phyloP scores from a whole-genome alignment of 495 filamentous ascomycete genomes.

The Trichoderma erinaceum region DNA sequence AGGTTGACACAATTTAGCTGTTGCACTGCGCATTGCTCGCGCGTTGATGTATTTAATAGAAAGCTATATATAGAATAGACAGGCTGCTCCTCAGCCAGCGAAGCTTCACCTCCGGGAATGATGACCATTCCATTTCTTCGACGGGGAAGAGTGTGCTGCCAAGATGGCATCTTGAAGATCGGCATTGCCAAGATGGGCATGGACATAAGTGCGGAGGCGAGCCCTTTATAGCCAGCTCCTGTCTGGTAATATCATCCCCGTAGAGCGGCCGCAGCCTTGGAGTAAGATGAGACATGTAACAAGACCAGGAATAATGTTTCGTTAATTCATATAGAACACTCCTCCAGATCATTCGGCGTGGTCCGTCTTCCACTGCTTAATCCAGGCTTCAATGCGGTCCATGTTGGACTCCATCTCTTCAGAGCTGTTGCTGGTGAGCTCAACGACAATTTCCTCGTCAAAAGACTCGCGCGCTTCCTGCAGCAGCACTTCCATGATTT shows the following conservation, averaged over 20 bases:
- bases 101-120: background rate
- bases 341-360: background rate
- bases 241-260: no score
- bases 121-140: background rate
- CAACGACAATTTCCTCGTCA: constrained; percentile 82
- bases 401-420: constrained; percentile 86
- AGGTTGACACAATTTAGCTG: background rate
- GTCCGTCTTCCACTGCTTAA: constrained; percentile 72
- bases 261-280: background rate
- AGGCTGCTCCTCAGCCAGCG: background rate
- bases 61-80: background rate
- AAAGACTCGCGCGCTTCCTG: constrained; percentile 87
- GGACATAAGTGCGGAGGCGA: no score
- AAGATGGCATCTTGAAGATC: no score
- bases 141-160: no score
- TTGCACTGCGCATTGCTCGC: background rate
- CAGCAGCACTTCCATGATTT: constrained; percentile 93
- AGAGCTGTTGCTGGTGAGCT: constrained; percentile 72
- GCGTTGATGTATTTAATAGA: background rate
- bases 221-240: no score
- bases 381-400: constrained; percentile 74
- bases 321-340: background rate
- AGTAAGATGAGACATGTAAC: background rate
- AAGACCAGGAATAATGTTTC: background rate
- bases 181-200: no score